Base-by-base conservation (phyloP, 148 eudicot species). In the Diospyros kaki region DNA sequence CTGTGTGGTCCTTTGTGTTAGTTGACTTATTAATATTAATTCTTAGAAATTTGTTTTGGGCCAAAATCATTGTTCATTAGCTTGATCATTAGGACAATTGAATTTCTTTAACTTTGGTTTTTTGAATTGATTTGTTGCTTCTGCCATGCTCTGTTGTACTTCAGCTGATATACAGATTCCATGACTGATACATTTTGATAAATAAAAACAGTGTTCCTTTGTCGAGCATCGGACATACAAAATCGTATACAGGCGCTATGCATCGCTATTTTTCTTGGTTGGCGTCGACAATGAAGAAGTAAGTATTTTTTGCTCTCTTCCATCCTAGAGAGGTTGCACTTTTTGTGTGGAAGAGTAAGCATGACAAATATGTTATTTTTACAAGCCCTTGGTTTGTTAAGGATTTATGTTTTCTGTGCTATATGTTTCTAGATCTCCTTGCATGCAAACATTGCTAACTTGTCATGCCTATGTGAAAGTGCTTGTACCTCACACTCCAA, bases 171-270 rank as follows among this genome's bases (percentile, higher is more conserved):
- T 13, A 54, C 46, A 50, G 56, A 42, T 50, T 65, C 5, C 41
- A 18, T 65, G 53, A 5, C 59, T 73, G 3, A 69, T 44, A 8
- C 60, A 28, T 71, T 7, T 39, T 15, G 77, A 67, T 65, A 50
- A 14, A 14, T 71, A 44, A 18, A 50, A 45, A 71, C 92, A 96
- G 99, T 96, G 99, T 89, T 96, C 99, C 11, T 96, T 96, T 80
- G 99, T 96, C 52, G 99, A 96, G 95, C 99, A 96, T 80, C 91
- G 99, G 76, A 96, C 85, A 87, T 96, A 96, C 93, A 96, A 96
- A 84, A 84, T 96, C 69, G 97, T 96, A 28, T 96, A 96, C 38
- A 86, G 99, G 83, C 90, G 99, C 77, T 96, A 96, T 83, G 99
- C 99, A 56, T 96, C 99, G 59, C 78, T 96, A 13, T 96, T 96